These are phyloP conservation scores for Lophiostoma macrostomum DNA, from an alignment of 495 filamentous ascomycete species.

Conservation along the genomic window DNA sequence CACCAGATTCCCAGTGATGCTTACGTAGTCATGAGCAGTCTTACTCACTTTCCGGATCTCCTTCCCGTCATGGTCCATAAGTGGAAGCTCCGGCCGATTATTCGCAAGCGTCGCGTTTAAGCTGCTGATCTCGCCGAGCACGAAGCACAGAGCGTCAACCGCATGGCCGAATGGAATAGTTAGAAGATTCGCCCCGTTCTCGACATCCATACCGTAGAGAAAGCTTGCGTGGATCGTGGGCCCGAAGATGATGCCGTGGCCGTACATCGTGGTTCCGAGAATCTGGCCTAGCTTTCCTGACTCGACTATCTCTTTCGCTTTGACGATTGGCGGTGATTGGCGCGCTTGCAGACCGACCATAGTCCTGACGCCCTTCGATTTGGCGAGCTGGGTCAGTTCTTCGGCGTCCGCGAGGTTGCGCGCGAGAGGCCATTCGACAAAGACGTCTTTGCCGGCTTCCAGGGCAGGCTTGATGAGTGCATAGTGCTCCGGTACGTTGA, in stretches of 20 bases:
- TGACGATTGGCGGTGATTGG: constrained; percentile 43
- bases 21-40: constrained; percentile 22
- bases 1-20: constrained; percentile 16
- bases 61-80: constrained; percentile 38
- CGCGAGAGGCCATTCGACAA: constrained; percentile 56
- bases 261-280: constrained; percentile 49
- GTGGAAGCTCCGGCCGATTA: constrained; percentile 42
- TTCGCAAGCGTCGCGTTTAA: constrained; percentile 41
- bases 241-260: constrained; percentile 27
- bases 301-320: constrained; percentile 42
- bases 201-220: constrained; percentile 3
- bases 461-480: constrained; percentile 48
- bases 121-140: constrained; percentile 46
- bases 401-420: constrained; percentile 38
- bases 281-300: constrained; percentile 53
- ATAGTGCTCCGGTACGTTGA: constrained; percentile 55
- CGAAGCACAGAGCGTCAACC: constrained; percentile 39
- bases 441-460: constrained; percentile 56
- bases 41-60: background rate
- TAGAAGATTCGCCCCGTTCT: constrained; percentile 50
- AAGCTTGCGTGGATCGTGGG: constrained; percentile 36
- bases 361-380: constrained; percentile 42
- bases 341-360: constrained; percentile 54
- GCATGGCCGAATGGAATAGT: constrained; percentile 54
- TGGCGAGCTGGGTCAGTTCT: constrained; percentile 45